Evolutionary conservation across 352 stramenopile genomes (phyloP).

Genomic region (Phytopythium montanum): DNA sequence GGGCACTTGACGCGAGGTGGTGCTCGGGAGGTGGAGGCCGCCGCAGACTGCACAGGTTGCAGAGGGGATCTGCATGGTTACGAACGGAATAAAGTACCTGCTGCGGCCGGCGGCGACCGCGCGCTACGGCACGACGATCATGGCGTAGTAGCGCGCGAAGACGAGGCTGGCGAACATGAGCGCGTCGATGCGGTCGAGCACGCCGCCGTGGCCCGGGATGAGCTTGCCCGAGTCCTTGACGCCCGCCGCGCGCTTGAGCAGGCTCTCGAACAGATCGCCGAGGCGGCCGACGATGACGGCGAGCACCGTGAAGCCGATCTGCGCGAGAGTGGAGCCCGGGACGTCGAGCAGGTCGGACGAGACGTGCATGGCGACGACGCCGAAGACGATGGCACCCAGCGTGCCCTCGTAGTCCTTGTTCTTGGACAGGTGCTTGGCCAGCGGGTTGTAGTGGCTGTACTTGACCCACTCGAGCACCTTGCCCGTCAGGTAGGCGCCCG

Average conservation of each 20-base stretch:
- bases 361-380: slow-evolving; percentile 86
- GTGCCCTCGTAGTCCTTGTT: slow-evolving; percentile 97
- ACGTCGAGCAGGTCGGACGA: slow-evolving; percentile 64
- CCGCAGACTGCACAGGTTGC: neutral
- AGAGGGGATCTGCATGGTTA: neutral
- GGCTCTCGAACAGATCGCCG: slow-evolving; percentile 93
- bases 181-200: slow-evolving; percentile 95
- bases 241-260: slow-evolving; percentile 94
- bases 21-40: neutral
- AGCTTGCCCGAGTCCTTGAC: slow-evolving; percentile 95
- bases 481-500: slow-evolving; percentile 93
- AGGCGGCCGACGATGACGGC: slow-evolving; percentile 92
- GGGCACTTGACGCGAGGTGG: neutral
- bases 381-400: slow-evolving; percentile 70
- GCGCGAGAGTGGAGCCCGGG: slow-evolving; percentile 72
- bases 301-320: slow-evolving; percentile 83
- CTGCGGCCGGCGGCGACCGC: neutral
- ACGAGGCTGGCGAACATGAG: slow-evolving; percentile 90
- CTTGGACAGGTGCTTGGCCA: slow-evolving; percentile 89
- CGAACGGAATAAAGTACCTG: neutral
- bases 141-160: slow-evolving; percentile 60
- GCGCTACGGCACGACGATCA: slow-evolving; percentile 27
- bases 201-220: slow-evolving; percentile 94
- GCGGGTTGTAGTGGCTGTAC: slow-evolving; percentile 74
- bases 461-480: slow-evolving; percentile 81